Evolutionary conservation across 2,329 filamentous ascomycete species (phyloP).

Genomic region (Microdochium paspali): DNA sequence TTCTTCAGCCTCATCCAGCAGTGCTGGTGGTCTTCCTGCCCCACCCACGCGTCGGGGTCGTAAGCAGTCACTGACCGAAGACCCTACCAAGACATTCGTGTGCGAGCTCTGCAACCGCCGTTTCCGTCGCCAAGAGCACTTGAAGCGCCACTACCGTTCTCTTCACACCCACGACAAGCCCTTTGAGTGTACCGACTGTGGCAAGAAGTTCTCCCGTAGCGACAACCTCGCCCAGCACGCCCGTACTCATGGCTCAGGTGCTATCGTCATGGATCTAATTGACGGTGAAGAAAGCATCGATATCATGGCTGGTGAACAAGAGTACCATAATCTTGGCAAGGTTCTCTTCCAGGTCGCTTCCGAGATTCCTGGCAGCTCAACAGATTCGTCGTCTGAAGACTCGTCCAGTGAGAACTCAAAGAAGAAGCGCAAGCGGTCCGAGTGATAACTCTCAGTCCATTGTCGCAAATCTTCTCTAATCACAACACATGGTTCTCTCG

Average conservation of each 20-base stretch:
- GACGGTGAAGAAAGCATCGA: conserved; percentile 51
- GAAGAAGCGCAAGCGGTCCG: conserved; percentile 74
- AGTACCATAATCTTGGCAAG: conserved; percentile 60
- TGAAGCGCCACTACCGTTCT: conserved; percentile 97
- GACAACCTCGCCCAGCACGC: conserved; percentile 97
- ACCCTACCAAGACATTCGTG: conserved; percentile 96
- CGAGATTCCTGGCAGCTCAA: conserved; percentile 58
- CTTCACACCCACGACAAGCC: conserved; percentile 98
- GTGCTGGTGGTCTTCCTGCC: conserved; percentile 31
- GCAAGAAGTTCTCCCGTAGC: conserved; percentile 97
- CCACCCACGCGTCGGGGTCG: conserved; percentile 85
- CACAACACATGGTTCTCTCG: neutral
- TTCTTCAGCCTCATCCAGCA: conserved; percentile 32
- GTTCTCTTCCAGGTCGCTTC: conserved; percentile 76
- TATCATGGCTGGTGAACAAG: conserved; percentile 43
- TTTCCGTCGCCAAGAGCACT: conserved; percentile 95
- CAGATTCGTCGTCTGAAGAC: conserved; percentile 47
- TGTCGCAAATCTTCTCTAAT: neutral
- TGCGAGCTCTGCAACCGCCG: conserved; percentile 94
- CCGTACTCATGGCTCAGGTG: conserved; percentile 82
- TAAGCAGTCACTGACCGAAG: conserved; percentile 96
- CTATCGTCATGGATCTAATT: conserved; percentile 83
- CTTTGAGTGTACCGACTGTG: conserved; percentile 94
- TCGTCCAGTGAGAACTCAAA: conserved; percentile 39
- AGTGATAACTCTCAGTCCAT: conserved; percentile 28